phyloP scores from a whole-genome alignment of 2,329 filamentous ascomycete species.

The Aspergillus persii region DNA sequence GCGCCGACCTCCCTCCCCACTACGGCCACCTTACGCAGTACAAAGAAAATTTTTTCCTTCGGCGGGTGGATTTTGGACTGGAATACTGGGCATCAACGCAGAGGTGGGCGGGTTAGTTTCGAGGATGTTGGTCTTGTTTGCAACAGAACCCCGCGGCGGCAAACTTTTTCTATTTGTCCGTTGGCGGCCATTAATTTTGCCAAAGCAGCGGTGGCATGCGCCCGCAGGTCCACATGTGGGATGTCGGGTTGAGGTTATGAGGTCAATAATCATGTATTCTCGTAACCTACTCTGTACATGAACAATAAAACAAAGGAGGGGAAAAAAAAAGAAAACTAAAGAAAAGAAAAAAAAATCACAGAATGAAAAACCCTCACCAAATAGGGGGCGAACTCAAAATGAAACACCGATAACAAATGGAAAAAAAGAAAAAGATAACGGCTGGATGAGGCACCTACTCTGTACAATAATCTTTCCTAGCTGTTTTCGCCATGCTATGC shows the following conservation, averaged over 20 bases:
- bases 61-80: constrained; percentile 19
- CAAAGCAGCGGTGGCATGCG: constrained; percentile 18
- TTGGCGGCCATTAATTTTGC: constrained; percentile 1
- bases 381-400: neutral
- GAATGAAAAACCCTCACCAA: neutral
- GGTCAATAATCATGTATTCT: constrained; percentile 8
- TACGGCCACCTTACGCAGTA: neutral
- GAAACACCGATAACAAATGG: neutral
- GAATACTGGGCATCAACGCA: constrained; percentile 41
- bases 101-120: constrained; percentile 17
- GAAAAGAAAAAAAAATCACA: neutral
- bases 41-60: constrained; percentile 24
- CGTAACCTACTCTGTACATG: neutral
- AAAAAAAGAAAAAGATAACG: neutral
- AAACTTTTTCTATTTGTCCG: constrained; percentile 16
- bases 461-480: neutral
- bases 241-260: constrained; percentile 10
- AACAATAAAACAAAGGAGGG: constrained; percentile 1
- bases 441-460: neutral
- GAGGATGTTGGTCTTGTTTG: constrained; percentile 19
- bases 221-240: constrained; percentile 17
- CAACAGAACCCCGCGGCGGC: constrained; percentile 23
- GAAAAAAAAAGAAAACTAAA: neutral
- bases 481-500: neutral
- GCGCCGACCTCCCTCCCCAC: constrained; percentile 23